Percentiles rank a stretch among this genome's conserved stretches.
Conservation (phyloP, 331 rosid species). For the Pyracantha coccinea region DNA sequence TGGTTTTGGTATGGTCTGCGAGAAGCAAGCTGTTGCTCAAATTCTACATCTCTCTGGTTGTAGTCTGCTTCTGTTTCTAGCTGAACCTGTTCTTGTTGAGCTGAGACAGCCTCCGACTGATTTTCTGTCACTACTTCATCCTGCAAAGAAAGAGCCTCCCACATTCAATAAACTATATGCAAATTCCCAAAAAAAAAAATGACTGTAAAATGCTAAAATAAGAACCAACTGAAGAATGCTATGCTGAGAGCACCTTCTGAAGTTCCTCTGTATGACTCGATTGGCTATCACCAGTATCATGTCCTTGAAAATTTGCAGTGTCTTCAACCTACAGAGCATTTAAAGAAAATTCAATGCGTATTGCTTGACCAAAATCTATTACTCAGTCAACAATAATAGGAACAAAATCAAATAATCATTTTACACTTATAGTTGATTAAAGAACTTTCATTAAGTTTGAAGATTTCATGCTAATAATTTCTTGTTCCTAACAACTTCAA, state of each 20-base stretch:
- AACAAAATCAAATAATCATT: background rate
- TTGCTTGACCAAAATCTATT: background rate
- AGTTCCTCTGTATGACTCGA: constrained; percentile 43
- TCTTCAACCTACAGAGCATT: constrained; percentile 52
- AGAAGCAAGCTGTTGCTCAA: constrained; percentile 52
- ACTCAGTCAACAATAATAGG: background rate
- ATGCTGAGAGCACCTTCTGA: constrained; percentile 44
- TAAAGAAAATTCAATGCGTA: background rate
- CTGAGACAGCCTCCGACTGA: constrained; percentile 34
- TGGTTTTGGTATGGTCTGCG: constrained; percentile 69
- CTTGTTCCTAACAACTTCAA: background rate
- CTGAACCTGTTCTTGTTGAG: constrained; percentile 40
- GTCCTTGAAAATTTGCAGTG: constrained; percentile 38
- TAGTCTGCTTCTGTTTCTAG: constrained; percentile 45
- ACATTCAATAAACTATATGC: background rate
- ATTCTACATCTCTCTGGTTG: constrained; percentile 48
- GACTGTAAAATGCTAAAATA: background rate
- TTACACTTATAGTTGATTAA: background rate
- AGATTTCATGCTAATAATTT: background rate
- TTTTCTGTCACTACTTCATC: constrained; percentile 46
- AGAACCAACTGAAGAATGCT: background rate
- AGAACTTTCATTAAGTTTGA: background rate
- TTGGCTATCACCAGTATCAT: constrained; percentile 46
- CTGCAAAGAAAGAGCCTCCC: constrained; percentile 34
- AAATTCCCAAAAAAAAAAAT: background rate